Percentiles rank a stretch among this genome's conserved stretches.
These are phyloP conservation scores for Diplotaxis tenuifolia DNA, from an alignment of 345 rosid genomes.

Conservation along the genomic window DNA sequence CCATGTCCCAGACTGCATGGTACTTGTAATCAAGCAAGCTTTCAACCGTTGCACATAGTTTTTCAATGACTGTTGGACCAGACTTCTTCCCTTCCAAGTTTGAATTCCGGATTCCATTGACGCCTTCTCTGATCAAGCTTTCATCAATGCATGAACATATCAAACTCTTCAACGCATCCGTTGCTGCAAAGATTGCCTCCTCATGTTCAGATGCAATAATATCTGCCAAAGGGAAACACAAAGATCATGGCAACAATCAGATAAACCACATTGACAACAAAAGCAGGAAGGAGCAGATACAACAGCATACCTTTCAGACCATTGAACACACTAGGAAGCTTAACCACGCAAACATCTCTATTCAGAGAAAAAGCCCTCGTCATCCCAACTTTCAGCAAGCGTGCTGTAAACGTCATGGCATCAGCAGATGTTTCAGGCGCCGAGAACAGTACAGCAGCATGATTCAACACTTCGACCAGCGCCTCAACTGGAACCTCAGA, in stretches of 20 bases:
- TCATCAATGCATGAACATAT: constrained; percentile 74
- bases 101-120: constrained; percentile 49
- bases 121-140: constrained; percentile 68
- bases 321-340: constrained; percentile 69
- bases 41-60: constrained; percentile 69
- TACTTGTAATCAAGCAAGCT: constrained; percentile 82
- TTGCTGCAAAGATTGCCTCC: constrained; percentile 85
- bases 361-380: constrained; percentile 59
- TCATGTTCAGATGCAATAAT: constrained; percentile 88
- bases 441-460: constrained; percentile 53
- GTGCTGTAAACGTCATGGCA: constrained; percentile 68
- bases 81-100: constrained; percentile 45
- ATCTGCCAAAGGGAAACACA: constrained; percentile 50
- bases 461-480: constrained; percentile 61
- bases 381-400: constrained; percentile 76
- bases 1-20: constrained; percentile 77
- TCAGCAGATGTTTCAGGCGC: constrained; percentile 65
- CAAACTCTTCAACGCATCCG: constrained; percentile 67
- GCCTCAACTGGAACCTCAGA: constrained; percentile 62
- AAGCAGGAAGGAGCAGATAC: constrained; percentile 17
- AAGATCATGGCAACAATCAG: constrained; percentile 1
- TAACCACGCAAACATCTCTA: constrained; percentile 60
- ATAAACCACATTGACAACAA: constrained; percentile 6
- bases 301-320: constrained; percentile 68
- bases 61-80: constrained; percentile 72